Base-by-base conservation (phyloP, 768 basidiomycete species). In the Pleurotus ostreatus region DNA sequence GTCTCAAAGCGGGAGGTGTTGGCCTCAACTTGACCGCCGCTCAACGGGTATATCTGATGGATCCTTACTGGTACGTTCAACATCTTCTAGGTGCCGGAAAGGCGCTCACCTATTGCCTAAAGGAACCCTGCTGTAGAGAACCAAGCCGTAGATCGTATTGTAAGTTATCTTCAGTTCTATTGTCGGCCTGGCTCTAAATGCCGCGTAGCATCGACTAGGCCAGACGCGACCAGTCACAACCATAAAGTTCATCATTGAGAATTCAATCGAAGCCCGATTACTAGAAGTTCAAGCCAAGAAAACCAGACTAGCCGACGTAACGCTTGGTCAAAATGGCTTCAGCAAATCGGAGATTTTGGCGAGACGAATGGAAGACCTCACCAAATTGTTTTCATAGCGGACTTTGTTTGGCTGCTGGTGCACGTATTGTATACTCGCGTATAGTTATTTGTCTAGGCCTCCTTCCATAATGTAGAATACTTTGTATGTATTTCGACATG, bases 91-190 rank as follows among this genome's bases (percentile, higher is more conserved):
- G 11, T 34, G 30, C 30, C 30, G 3, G 30, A 9, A 8, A 34
- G 8, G 9, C 30, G 11, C 30, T 9, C 30, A 34, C 11, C 3
- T 34, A 34, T 34, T 34, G 30, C 4, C 3, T 44, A 5, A 62
- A 94, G 92, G 94, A 97, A 97, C 64, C 94, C 94, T 13, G 94
- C 94, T 16, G 94, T 95, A 4, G 94, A 98, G 74, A 94, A 97
- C 65, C 96, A 98, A 71, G 96, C 95, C 16, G 92, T 98, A 25
- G 97, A 99, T 73, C 91, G 96, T 51, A 96, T 97, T 61, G 94
- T 97, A 63, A 70, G 7, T 44, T 41, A 43, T 12, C 18, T 47
- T 25, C 45, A 20, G 11, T n/a, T 23, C 20, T 20, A 51, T 45
- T 26, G n/a, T 13, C 55, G 18, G 3, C 49, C 39, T 49, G 60